Base-by-base conservation (phyloP, 2,329 filamentous ascomycete genomes). In the Periconia sp. region DNA sequence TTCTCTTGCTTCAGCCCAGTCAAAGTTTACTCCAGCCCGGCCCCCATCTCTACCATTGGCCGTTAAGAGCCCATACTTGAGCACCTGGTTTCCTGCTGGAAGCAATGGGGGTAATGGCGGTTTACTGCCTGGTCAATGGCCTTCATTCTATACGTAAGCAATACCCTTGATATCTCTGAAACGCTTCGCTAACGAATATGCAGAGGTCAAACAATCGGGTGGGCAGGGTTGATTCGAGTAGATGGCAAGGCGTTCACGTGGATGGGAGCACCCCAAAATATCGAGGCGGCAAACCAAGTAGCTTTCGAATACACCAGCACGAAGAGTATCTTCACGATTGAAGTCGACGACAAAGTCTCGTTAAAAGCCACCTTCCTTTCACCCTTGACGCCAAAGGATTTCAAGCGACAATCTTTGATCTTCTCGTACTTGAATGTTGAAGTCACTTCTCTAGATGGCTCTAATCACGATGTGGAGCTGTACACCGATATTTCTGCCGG, bases 11-110 rank as follows among this genome's bases (percentile, higher is more conserved):
- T 38, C 43, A 29, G 40, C 42, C 9, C 32, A 50, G 28, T 86
- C 84, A 8, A 81, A 75, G 2, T 88, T 87, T 61, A 75, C 71
- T 24, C 86, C 86, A 23, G 79, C 81, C 24, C 77, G 84, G 5
- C 85, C 86, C 29, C 86, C 86, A 12, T 79, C 86, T 1, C 75
- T 88, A 19, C 88, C 88, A 10, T 69, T 92, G 23, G 87, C 87
- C 30, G 88, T 92, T 31, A 84, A 82, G 49, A 86, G 84, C 8
- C 88, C 88, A 0, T 92, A 92, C 55, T 70, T 92, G 12, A 89
- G 82, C 61, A 81, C 83, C 11, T 89, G 86, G 85, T 75, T 86
- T 29, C 71, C 80, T 43, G 83, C 78, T 8, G 84, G 84, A 1
- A 80, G 73, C 19, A 76, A 83, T 62, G 81, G 79, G 16, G 79